Evolutionary conservation across 2,329 filamentous ascomycete species (phyloP), one percentile per base, ranked within the genome.

Genomic region (Diaporthe ampelina): DNA sequence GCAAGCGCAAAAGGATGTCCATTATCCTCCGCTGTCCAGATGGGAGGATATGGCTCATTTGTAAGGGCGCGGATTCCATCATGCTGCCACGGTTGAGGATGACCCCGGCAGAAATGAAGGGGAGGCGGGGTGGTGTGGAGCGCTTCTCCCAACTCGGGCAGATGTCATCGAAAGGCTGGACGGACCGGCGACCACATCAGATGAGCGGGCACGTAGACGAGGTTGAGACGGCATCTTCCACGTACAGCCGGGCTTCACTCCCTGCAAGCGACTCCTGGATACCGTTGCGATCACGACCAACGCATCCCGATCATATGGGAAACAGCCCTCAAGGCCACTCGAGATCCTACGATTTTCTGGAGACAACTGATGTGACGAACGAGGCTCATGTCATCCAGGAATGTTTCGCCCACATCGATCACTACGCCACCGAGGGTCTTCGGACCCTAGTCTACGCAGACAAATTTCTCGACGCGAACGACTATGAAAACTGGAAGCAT

Each of bases 1-100:
- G 94, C 83, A 91, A 93, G 76, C 89, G 95, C 32, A 98, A 98
- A 84, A 90, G 95, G 56, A 98, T 98, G 95, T 96, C 95, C 0
- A 91, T 98, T 54, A 84, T 98, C 32, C 90, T 98, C 3, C 92
- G 94, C 19, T 95, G 94, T 81, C 95, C 95, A 0, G 94, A 97
- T 79, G 91, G 92, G 1, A 91, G 93, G 15, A 91, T 97, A 63
- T 95, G 92, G 79, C 86, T 98, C 2, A 92, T 98, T 77, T 97
- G 94, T 84, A 98, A 98, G 82, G 95, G 95, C 8, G 95, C 95
- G 3, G 95, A 98, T 81, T 95, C 94, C 0, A 91, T 92, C 7
- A 90, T 98, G 73, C 90, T 97, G 79, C 92, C 94, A 45, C 89
- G 95, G 4, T 86, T 98, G 13, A 94, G 91, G 79, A 87, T 94